A percentile compares a stretch with the other conserved stretches of the same genome.
Conservation (phyloP, 2,329 filamentous ascomycete genomes). For the Fusarium ambrosium region DNA sequence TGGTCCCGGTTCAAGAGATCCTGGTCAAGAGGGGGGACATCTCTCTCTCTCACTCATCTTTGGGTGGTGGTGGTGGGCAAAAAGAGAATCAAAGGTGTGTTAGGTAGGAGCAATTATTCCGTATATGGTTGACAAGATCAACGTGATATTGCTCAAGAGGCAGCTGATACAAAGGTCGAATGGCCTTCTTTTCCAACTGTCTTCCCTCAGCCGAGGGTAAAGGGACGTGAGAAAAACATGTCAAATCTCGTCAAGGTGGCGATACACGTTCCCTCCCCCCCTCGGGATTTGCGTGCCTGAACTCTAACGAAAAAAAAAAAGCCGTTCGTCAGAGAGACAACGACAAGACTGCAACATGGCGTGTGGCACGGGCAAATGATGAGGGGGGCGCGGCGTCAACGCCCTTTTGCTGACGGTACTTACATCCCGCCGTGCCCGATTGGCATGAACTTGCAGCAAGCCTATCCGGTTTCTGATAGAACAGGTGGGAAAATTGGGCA, state of each 20-base stretch:
- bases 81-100: slow-evolving; percentile 2
- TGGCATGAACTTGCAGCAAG: slow-evolving; percentile 48
- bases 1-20: slow-evolving; percentile 24
- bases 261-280: background rate
- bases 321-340: background rate
- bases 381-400: slow-evolving; percentile 13
- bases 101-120: slow-evolving; percentile 7
- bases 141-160: background rate
- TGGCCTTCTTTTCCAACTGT: background rate
- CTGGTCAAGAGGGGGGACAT: slow-evolving; percentile 12
- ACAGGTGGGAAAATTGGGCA: background rate
- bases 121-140: background rate
- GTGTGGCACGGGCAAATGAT: slow-evolving; percentile 12
- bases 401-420: slow-evolving; percentile 14
- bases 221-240: background rate
- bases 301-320: slow-evolving; percentile 11
- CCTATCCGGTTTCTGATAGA: slow-evolving; percentile 42
- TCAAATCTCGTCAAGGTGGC: slow-evolving; percentile 8
- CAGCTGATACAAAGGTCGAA: background rate
- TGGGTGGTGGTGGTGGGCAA: background rate
- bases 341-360: background rate
- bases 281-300: background rate
- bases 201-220: background rate
- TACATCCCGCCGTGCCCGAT: slow-evolving; percentile 44
- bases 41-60: slow-evolving; percentile 4